Base-by-base conservation (phyloP, 331 rosid genomes). In the Cydonia oblonga region DNA sequence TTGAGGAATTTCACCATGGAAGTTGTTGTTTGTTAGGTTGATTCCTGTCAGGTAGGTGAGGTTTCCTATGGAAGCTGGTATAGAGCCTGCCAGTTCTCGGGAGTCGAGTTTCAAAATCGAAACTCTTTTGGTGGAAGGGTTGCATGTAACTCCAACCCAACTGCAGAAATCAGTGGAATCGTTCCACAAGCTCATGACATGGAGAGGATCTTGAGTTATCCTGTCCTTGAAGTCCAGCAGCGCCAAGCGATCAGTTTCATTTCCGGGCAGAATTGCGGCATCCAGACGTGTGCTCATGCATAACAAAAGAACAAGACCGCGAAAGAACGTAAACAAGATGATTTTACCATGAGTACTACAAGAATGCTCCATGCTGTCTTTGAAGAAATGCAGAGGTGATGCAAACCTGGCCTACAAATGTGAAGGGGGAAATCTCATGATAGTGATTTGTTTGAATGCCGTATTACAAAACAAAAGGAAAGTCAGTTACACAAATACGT, bases 141-240 rank as follows among this genome's bases (percentile, higher is more conserved):
- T 82, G 84, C 96, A 87, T 22, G 83, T 79, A 35, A 90, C 69
- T 25, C 90, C 92, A 6, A 38, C 14, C 96, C 90, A 87, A 13
- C 57, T 51, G 9, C 56, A 51, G 56, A 51, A 6, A 51, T 51
- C 9, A n/a, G 19, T 7, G 56, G 56, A 51, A 51, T 51, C 56
- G 19, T 51, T 51, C 56, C 56, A 51, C 9, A 22, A 51, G 22
- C 56, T 51, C 56, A 51, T 51, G 56, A 51, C 22, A 19, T 51
- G 0, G 1, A 51, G 22, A 51, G 56, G 56, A 19, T 51, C 56
- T 51, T 51, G 22, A 51, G 56, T 51, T n/a, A 51, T 51, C 19
- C 56, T 51, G n/a, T 51, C 19, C 10, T 51, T 51, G 9, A 51
- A 51, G 22, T 51, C 22, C 9, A 51, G 22, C 22, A 51, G 10